Base-by-base conservation (phyloP, 2,329 filamentous ascomycete species). In the Lomentospora prolificans region DNA sequence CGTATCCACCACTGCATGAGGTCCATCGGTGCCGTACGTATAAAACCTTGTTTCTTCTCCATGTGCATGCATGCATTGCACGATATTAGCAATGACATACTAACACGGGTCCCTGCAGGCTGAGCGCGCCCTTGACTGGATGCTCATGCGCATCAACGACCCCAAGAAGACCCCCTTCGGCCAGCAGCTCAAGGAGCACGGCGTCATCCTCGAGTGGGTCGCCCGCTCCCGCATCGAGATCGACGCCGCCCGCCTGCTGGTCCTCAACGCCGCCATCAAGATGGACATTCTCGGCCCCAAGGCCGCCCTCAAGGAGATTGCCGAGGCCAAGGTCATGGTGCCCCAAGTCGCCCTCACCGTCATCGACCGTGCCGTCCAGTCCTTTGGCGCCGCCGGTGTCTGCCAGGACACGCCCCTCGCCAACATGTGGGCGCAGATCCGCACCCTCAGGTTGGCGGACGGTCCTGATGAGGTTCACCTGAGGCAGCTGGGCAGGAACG, bases 1-100 rank as follows among this genome's bases (percentile, higher is more conserved):
- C 88, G 94, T 57, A 97, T 99, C 68, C 94, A 99, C 75, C 94
- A 99, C 74, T 90, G 90, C 58, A 99, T 99, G 94, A 85, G 94
- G 61, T 86, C 84, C 58, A 94, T 99, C 67, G 94, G 94, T 55
- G 87, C 90, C 54, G 83, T 83, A 73, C 69, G 78, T 74, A 33
- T 17, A 19, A 10, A 19, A 33, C 17, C 19, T 3, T 10, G 41
- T 19, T 39, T 51, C 46, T 25, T 22, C 28, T 14, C 7, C 14
- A n/a, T n/a, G n/a, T n/a, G n/a, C n/a, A n/a, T n/a, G n/a, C n/a
- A n/a, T n/a, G n/a, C n/a, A n/a, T n/a, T n/a, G n/a, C n/a, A n/a
- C n/a, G n/a, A n/a, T n/a, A n/a, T n/a, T 33, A 33, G 12, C 30
- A 33, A 33, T 33, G 30, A 33, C 30, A 33, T n/a, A n/a, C n/a